Percentiles rank a stretch among this genome's conserved stretches.
Conservation (phyloP, 208 protist species). For the Trypanosoma boissoni region DNA sequence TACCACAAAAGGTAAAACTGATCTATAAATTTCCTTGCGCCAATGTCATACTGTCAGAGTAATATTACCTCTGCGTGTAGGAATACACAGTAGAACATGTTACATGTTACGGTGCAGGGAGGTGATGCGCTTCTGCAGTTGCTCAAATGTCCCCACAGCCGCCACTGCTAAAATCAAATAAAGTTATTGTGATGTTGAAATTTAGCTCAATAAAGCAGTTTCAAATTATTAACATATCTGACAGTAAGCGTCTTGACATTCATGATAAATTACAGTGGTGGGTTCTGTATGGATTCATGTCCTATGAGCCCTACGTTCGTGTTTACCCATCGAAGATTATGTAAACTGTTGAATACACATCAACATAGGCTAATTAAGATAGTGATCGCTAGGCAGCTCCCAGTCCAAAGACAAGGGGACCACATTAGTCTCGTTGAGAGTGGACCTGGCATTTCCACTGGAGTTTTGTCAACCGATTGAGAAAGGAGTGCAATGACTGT, state of each 20-base stretch:
- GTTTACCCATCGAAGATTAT: conserved; percentile 11
- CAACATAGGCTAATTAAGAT: conserved; percentile 1
- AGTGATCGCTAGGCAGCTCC: conserved; percentile 6
- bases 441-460: conserved; percentile 5
- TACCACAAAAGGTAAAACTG: background rate
- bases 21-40: background rate
- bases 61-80: conserved; percentile 8
- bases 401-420: conserved; percentile 8
- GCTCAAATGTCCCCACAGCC: background rate
- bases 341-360: conserved; percentile 4
- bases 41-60: conserved; percentile 4
- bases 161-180: background rate
- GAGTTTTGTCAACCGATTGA: background rate
- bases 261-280: conserved; percentile 5
- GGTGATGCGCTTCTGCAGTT: conserved; percentile 4
- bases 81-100: conserved; percentile 13
- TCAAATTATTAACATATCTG: conserved; percentile 1
- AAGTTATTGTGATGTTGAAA: conserved; percentile 6
- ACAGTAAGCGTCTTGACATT: conserved; percentile 14
- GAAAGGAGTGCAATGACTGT: conserved; percentile 2
- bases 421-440: conserved; percentile 14
- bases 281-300: conserved; percentile 3
- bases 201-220: background rate
- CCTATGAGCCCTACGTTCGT: conserved; percentile 4
- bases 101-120: conserved; percentile 13